A percentile compares a stretch with the other conserved stretches of the same genome.
phyloP scores from a whole-genome alignment of 768 basidiomycete species.

The Boletus sensibilis region DNA sequence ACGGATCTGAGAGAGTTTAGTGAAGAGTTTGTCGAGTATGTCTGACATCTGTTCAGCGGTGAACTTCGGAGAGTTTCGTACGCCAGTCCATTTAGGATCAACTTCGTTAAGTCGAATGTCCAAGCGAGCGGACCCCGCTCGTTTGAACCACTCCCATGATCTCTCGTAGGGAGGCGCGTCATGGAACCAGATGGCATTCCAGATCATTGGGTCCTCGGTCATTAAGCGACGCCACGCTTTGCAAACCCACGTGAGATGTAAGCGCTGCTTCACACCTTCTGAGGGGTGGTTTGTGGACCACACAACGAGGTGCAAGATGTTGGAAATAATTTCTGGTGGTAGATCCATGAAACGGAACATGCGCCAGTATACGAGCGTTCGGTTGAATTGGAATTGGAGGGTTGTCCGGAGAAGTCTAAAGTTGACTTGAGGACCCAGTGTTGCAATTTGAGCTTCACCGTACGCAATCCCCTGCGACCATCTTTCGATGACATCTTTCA shows the following conservation, averaged over 20 bases:
- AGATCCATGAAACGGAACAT: conserved; percentile 60
- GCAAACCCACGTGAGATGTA: conserved; percentile 60
- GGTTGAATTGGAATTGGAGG: conserved; percentile 20
- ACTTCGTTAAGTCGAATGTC: conserved; percentile 62
- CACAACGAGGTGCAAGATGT: conserved; percentile 59
- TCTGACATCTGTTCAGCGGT: conserved; percentile 42
- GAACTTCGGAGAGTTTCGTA: conserved; percentile 33
- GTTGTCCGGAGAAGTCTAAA: conserved; percentile 10
- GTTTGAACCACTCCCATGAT: conserved; percentile 55
- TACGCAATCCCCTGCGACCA: conserved; percentile 19
- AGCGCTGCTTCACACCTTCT: conserved; percentile 39
- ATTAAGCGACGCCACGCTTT: conserved; percentile 51
- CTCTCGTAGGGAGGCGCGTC: conserved; percentile 49
- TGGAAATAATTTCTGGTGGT: conserved; percentile 62
- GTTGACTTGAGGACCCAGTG: conserved; percentile 21
- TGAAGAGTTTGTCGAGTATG: conserved; percentile 51
- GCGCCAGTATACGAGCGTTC: conserved; percentile 34
- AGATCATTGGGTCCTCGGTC: conserved; percentile 49
- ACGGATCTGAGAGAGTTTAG: conserved; percentile 56
- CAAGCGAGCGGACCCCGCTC: conserved; percentile 53
- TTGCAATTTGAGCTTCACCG: conserved; percentile 22
- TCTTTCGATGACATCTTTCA: conserved; percentile 2
- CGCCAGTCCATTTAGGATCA: conserved; percentile 24
- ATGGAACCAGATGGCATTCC: conserved; percentile 67
- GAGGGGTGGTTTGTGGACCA: conserved; percentile 47